phyloP scores from a whole-genome alignment of 2,329 filamentous ascomycete genomes.

The Trichophaea hybrida region DNA sequence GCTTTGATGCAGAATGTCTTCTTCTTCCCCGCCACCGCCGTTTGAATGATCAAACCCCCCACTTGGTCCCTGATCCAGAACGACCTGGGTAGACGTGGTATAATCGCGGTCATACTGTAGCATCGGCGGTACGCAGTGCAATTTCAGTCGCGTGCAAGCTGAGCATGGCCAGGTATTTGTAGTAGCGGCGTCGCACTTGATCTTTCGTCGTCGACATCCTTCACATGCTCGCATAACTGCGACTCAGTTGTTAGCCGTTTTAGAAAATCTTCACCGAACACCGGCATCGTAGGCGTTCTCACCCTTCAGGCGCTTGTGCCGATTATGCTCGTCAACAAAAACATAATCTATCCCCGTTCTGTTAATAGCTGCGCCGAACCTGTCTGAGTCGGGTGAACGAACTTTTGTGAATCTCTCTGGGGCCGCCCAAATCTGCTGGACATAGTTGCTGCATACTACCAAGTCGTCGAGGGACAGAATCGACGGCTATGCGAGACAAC shows the following conservation, averaged over 20 bases:
- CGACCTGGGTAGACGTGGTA: conserved; percentile 30
- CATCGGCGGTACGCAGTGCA: conserved; percentile 82
- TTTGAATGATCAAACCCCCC: conserved; percentile 31
- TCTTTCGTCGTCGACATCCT: conserved; percentile 86
- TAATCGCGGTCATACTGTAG: conserved; percentile 56
- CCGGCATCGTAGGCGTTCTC: neutral
- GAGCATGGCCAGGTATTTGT: conserved; percentile 97
- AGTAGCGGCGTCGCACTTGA: conserved; percentile 93
- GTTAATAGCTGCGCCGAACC: neutral
- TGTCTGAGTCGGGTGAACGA: conserved; percentile 4
- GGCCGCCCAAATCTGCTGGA: conserved; percentile 20
- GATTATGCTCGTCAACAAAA: conserved; percentile 96
- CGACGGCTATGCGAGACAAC: conserved; percentile 19
- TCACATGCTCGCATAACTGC: conserved; percentile 94
- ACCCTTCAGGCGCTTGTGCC: conserved; percentile 94
- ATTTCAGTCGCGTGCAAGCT: conserved; percentile 78
- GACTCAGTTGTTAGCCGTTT: conserved; percentile 3
- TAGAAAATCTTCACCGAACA: neutral
- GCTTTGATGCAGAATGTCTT: conserved; percentile 30
- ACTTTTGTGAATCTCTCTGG: conserved; percentile 24
- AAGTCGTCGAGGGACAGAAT: conserved; percentile 23
- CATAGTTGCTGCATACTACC: conserved; percentile 23
- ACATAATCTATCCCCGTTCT: conserved; percentile 63
- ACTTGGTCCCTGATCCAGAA: conserved; percentile 33
- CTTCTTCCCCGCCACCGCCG: conserved; percentile 30